Base-by-base conservation (phyloP, 192 early-diverging fungal genomes). In the Entomortierella chlamydospora region DNA sequence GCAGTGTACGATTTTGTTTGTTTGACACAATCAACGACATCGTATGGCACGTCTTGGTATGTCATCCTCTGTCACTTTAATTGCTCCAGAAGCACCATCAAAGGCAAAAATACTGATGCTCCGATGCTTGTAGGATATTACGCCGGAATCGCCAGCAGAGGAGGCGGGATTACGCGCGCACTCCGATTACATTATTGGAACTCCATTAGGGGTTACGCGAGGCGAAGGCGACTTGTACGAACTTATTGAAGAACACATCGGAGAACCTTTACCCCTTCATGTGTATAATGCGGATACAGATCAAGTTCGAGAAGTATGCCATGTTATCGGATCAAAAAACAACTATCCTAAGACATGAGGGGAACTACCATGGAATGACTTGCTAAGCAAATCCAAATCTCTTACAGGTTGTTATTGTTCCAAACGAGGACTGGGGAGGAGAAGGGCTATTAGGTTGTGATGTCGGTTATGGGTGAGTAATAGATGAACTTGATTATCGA, bases 171-270 rank as follows among this genome's bases (percentile, higher is more conserved):
- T 94, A 9, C 81, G 83, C n/a, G 70, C 92, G n/a, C 79, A 88
- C 50, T 82, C 84, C 11, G 93, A 94, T 70, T 94, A 93, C 70
- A 84, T 94, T 25, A 89, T 94, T 41, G 93, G 91, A 43, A 87
- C 87, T 2, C 90, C 89, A 37, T 68, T 89, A 20, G 81, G 79
- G 13, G 82, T 85, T 29, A 73, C 93, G 56, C 56, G 80, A 25
- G 81, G 76, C 25, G 87, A 92, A 70, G 72, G 84, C 58, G 91
- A 93, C 64, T 86, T 94, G 52, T 89, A 87, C 55, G 69, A 84
- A 6, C 60, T 94, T n/a, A 82, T 94, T 13, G 87, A 91, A 53
- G 72, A 82, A 28, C 59, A 87, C 68, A 45, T 90, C 23, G 90
- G 83, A 15, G 82, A 85, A 23, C 85, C 86, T 10, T 52, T 94